These are phyloP conservation scores for Porodaedalea pini DNA, from an alignment of 1,284 basidiomycete genomes.

Conservation along the genomic window DNA sequence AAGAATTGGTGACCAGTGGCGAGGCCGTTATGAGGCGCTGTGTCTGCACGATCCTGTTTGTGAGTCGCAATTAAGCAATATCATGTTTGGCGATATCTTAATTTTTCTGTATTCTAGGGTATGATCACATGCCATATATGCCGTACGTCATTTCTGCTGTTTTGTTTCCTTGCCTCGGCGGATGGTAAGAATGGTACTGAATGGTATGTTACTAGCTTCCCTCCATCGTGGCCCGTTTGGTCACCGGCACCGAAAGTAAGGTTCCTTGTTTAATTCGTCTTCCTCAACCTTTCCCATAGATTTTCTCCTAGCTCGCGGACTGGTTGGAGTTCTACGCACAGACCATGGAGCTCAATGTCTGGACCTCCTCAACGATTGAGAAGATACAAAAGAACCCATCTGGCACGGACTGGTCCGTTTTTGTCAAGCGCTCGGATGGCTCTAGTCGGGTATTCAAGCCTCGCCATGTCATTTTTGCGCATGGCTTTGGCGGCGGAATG, in stretches of 20 bases:
- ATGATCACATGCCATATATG: constrained; percentile 21
- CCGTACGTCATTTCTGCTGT: constrained; percentile 26
- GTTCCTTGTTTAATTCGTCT: constrained; percentile 24
- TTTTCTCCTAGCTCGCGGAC: constrained; percentile 49
- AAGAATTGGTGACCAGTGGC: constrained; percentile 58
- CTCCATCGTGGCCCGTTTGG: constrained; percentile 58
- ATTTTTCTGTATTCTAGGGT: constrained; percentile 19
- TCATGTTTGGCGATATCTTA: constrained; percentile 3
- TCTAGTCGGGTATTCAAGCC: constrained; percentile 46
- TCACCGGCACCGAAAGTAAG: constrained; percentile 51
- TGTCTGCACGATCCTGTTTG: constrained; percentile 65
- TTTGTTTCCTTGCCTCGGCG: not conserved
- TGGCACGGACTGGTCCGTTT: constrained; percentile 55
- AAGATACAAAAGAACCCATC: constrained; percentile 42
- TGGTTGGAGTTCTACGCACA: constrained; percentile 69
- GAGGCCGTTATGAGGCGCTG: constrained; percentile 54
- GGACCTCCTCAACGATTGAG: constrained; percentile 52
- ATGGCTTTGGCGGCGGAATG: constrained; percentile 53
- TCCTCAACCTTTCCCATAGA: not conserved
- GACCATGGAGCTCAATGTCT: constrained; percentile 60
- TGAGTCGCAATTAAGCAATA: constrained; percentile 33
- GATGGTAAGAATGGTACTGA: constrained; percentile 2
- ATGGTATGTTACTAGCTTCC: constrained; percentile 43
- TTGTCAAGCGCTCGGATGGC: constrained; percentile 41
- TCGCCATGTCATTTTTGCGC: constrained; percentile 58